Evolutionary conservation across 768 basidiomycete genomes (phyloP).

Genomic region (Tylopilus vinaceipallidus): DNA sequence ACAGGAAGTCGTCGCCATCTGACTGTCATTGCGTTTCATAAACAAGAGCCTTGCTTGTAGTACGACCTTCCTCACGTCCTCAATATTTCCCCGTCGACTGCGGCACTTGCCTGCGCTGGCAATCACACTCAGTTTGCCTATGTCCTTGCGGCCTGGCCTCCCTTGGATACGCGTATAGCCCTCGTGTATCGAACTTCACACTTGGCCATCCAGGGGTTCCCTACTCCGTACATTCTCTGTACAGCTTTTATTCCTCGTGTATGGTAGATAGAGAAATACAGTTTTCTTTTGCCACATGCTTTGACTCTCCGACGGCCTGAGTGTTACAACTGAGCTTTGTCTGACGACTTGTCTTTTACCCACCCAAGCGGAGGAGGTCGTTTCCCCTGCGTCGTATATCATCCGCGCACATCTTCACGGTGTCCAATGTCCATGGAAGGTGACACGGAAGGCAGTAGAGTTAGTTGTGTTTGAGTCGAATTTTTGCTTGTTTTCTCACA

Average conservation of each 20-base stretch:
- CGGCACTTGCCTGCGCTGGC: neutral
- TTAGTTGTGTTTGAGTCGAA: slow-evolving; percentile 37
- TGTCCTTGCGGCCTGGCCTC: neutral
- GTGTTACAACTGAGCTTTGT: slow-evolving; percentile 33
- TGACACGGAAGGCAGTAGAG: slow-evolving; percentile 49
- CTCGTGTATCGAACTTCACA: neutral
- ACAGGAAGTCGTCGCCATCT: neutral
- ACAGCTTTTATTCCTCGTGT: slow-evolving; percentile 26
- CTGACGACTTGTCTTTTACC: slow-evolving; percentile 20
- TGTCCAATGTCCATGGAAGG: slow-evolving; percentile 48
- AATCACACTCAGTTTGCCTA: neutral
- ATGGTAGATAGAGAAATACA: slow-evolving; percentile 36
- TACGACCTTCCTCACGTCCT: neutral
- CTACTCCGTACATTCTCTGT: slow-evolving; percentile 16
- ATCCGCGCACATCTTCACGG: slow-evolving; percentile 17
- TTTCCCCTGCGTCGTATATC: slow-evolving; percentile 12
- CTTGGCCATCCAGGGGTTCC: slow-evolving; percentile 1
- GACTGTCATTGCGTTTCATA: neutral
- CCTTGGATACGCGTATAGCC: neutral
- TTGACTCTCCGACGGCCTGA: slow-evolving; percentile 56
- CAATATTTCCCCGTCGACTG: neutral
- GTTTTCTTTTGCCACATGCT: slow-evolving; percentile 42
- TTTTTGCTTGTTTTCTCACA: slow-evolving; percentile 31
- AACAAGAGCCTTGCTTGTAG: neutral
- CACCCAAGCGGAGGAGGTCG: slow-evolving; percentile 15